Evolutionary conservation across 768 basidiomycete genomes (phyloP).

Genomic region (Russula sp.): DNA sequence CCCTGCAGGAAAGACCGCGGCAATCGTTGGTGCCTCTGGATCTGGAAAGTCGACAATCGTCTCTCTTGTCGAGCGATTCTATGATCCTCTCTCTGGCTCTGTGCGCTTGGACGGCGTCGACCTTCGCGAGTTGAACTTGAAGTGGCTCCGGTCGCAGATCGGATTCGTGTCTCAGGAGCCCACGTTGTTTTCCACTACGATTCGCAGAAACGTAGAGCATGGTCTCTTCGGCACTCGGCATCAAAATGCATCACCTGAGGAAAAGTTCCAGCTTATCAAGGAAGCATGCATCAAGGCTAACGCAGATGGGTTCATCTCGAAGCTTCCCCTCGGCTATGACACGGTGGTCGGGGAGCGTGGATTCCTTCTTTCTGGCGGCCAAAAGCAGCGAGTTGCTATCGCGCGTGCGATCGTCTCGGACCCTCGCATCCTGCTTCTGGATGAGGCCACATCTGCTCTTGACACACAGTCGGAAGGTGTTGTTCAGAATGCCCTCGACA

Average conservation of each 20-base stretch:
- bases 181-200: slow-evolving; percentile 42
- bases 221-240: slow-evolving; percentile 44
- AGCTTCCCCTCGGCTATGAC: slow-evolving; percentile 44
- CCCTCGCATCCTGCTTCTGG: slow-evolving; percentile 43
- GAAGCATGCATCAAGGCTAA: slow-evolving; percentile 47
- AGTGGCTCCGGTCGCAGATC: slow-evolving; percentile 46
- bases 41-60: slow-evolving; percentile 39
- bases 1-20: slow-evolving; percentile 40
- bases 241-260: slow-evolving; percentile 37
- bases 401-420: slow-evolving; percentile 47
- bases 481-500: slow-evolving; percentile 50
- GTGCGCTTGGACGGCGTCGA: slow-evolving; percentile 44
- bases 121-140: slow-evolving; percentile 40
- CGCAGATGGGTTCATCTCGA: slow-evolving; percentile 44
- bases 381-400: slow-evolving; percentile 50
- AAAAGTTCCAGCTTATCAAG: slow-evolving; percentile 41
- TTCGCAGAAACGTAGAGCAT: slow-evolving; percentile 42
- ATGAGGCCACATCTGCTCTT: slow-evolving; percentile 46
- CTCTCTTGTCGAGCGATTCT: slow-evolving; percentile 46
- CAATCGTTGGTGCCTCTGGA: slow-evolving; percentile 38
- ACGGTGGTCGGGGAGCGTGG: slow-evolving; percentile 48
- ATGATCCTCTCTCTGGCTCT: slow-evolving; percentile 41
- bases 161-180: slow-evolving; percentile 50
- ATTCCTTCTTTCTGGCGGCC: slow-evolving; percentile 45
- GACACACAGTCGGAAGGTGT: slow-evolving; percentile 47